Evolutionary conservation across 2,329 filamentous ascomycete genomes (phyloP).

Genomic region (Epichloe festucae): DNA sequence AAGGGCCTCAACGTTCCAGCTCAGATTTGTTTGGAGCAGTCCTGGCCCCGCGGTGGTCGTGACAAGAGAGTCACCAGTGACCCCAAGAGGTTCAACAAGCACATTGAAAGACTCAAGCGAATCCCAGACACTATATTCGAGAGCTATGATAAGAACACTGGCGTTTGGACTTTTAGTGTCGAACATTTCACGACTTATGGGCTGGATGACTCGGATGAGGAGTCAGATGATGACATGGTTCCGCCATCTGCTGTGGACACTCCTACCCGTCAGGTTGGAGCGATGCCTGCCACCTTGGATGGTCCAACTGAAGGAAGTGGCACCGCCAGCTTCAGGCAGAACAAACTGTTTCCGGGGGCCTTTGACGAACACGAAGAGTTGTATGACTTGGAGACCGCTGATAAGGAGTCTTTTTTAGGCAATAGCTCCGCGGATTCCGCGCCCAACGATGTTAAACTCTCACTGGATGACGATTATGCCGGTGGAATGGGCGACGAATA

Average conservation of each 20-base stretch:
- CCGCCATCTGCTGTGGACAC: conserved; percentile 2
- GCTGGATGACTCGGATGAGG: conserved; percentile 66
- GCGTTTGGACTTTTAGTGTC: conserved; percentile 86
- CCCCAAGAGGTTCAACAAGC: conserved; percentile 61
- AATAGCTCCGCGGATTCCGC: conserved; percentile 75
- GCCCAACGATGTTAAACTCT: conserved; percentile 46
- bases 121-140: conserved; percentile 74
- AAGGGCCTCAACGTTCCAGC: conserved; percentile 88
- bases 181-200: conserved; percentile 95
- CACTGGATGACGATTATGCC: conserved; percentile 43
- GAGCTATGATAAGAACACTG: conserved; percentile 64
- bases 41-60: conserved; percentile 61
- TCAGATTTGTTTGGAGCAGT: conserved; percentile 77
- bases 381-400: conserved; percentile 42
- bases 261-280: conserved; percentile 8
- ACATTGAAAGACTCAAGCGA: conserved; percentile 66
- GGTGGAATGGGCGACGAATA: conserved; percentile 59
- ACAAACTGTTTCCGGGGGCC: conserved; percentile 51
- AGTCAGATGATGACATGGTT: conserved; percentile 40
- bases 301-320: conserved; percentile 34
- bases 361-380: conserved; percentile 53
- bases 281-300: conserved; percentile 11
- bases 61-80: conserved; percentile 41
- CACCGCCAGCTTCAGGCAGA: conserved; percentile 42
- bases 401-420: conserved; percentile 77